Evolutionary conservation across 2,329 filamentous ascomycete species (phyloP), one percentile per base, ranked within the genome.

Genomic region (Ophiostoma ulmi): DNA sequence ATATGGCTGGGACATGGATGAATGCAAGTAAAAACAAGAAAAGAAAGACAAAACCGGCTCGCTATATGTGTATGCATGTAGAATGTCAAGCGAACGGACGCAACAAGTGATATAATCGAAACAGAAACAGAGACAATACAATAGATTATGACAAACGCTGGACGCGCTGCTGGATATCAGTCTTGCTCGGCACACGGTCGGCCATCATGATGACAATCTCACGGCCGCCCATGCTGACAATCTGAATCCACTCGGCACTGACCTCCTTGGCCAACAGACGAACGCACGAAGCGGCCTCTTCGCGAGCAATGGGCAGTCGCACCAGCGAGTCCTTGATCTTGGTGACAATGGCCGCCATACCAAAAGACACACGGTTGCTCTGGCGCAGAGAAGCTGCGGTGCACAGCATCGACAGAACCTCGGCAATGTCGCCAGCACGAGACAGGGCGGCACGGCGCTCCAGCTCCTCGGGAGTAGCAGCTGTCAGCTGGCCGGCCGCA

Each of bases 241-340:
- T 78, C 70, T 81, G 80, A 64, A 88, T 73, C 86, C 86, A 88
- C 75, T 85, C 82, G 0, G 86, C 86, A 5, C 85, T 84, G 13
- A 88, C 80, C 74, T 88, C 86, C 10, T 72, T 76, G 5, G 84
- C 85, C 70, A 88, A 80, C 68, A 88, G 76, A 10, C 82, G 78
- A 20, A 88, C 80, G 72, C 85, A 86, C 11, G 77, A 74, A 11
- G 80, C 79, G 5, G 81, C 85, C 75, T 88, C 86, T 61, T 86
- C 85, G 66, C 78, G 78, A 41, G 85, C 84, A 69, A 87, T 80
- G 3, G 85, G 85, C 74, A 82, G 81, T 5, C 85, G 81, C 10
- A 67, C 65, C 71, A 91, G 80, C 36, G 90, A 93, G 78, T 92
- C 90, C 75, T 85, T 86, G 67, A 93, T 82, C 77, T 88, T 90